These are phyloP conservation scores for Aspergillus carbonarius DNA, from an alignment of 2,329 filamentous ascomycete genomes.

Conservation along the genomic window DNA sequence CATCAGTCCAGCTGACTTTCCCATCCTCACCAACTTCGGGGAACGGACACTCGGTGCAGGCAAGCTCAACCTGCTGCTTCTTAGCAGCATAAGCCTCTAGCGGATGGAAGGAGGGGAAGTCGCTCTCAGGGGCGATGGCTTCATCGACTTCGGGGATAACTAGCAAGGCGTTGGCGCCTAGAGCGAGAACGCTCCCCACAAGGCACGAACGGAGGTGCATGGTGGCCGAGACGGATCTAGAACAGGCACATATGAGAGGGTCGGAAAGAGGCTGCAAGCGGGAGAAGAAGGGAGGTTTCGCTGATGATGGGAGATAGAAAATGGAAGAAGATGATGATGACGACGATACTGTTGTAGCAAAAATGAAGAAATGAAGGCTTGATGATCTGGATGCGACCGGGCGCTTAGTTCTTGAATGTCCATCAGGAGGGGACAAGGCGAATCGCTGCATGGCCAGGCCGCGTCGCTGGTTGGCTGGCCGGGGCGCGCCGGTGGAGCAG, in stretches of 20 bases:
- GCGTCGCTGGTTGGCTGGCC: conserved; percentile 2
- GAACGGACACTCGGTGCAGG: conserved; percentile 43
- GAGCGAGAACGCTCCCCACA: conserved; percentile 34
- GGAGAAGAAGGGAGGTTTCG: background rate
- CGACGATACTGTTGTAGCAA: background rate
- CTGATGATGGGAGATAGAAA: conserved; percentile 2
- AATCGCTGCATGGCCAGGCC: background rate
- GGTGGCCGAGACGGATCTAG: conserved; percentile 13
- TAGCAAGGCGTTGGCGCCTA: conserved; percentile 39
- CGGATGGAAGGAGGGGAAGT: conserved; percentile 26
- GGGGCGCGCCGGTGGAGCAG: background rate
- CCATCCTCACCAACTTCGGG: conserved; percentile 31
- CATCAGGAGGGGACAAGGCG: background rate
- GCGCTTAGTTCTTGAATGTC: background rate
- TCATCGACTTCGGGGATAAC: conserved; percentile 38
- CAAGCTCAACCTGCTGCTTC: conserved; percentile 31
- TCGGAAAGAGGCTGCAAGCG: conserved; percentile 3
- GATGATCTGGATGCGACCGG: background rate
- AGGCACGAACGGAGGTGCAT: conserved; percentile 40
- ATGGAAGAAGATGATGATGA: background rate
- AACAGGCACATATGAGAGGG: conserved; percentile 10
- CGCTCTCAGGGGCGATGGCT: conserved; percentile 22
- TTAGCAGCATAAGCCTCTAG: conserved; percentile 27
- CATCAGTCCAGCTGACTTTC: conserved; percentile 34
- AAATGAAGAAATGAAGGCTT: background rate